phyloP scores from a whole-genome alignment of 257 asterid species.

The Solanum rostratum region DNA sequence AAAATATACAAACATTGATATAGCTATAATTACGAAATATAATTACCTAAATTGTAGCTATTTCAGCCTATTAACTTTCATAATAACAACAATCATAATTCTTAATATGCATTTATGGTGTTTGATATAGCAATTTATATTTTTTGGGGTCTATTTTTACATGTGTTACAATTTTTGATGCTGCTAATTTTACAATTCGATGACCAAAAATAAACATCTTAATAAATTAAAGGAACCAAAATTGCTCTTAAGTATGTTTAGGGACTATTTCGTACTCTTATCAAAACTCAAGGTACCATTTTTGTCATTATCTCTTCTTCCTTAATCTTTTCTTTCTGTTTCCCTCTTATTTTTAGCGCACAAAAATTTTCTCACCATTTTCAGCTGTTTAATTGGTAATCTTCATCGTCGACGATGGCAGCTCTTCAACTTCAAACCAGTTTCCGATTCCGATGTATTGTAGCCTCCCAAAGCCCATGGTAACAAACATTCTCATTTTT shows the following conservation, averaged over 20 bases:
- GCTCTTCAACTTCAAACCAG: conserved; percentile 24
- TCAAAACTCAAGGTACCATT: background rate
- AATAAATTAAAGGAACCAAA: background rate
- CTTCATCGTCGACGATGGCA: conserved; percentile 22
- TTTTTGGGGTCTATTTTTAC: too few species aligned
- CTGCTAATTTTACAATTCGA: too few species aligned
- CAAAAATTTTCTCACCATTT: background rate
- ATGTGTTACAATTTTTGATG: too few species aligned
- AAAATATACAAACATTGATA: too few species aligned
- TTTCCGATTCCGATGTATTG: conserved; percentile 3
- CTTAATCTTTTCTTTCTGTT: background rate
- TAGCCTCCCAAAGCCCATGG: conserved; percentile 15
- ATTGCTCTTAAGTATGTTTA: background rate
- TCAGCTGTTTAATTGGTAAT: background rate
- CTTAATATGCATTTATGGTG: too few species aligned
- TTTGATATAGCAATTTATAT: too few species aligned
- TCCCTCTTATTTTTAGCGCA: background rate
- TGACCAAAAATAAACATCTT: background rate
- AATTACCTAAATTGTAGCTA: too few species aligned
- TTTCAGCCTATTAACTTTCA: too few species aligned
- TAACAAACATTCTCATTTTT: background rate
- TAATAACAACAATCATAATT: too few species aligned
- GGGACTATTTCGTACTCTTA: background rate
- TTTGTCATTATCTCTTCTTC: background rate
- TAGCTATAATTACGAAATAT: too few species aligned